Evolutionary conservation across 345 rosid genomes (phyloP), one percentile per base, ranked within the genome.

Genomic region (Punica granatum): DNA sequence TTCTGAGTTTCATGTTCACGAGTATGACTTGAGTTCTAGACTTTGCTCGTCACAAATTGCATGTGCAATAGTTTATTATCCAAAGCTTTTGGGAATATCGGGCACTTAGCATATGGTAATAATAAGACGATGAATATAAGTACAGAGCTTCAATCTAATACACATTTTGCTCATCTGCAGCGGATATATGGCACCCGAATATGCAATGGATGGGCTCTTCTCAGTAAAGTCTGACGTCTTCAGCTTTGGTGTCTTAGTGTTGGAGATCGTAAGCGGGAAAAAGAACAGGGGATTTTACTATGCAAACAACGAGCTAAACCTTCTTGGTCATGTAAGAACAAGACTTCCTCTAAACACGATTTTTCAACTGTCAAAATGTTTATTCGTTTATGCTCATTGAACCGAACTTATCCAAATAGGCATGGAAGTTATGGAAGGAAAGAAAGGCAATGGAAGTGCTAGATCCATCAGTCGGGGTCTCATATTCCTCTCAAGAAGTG

Each of bases 181-280:
- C 36, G 97, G 92, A 1, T 90, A 90, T 66, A 90, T 90, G 89
- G 80, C 92, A 26, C 97, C 92, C 0, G 97, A 90, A 70, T 91
- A 91, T 62, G 92, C 92, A 13, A 85, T 88, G 90, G 91, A 88
- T 13, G 92, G 96, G 0, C 74, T 70, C 9, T 91, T 84, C 83
- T 91, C 97, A 0, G 73, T 46, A 11, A 91, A 88, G 67, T 91
- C 90, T 0, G 92, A 91, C 62, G 88, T 84, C 51, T 91, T 86
- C 59, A 82, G 92, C 68, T 91, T 91, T 1, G 97, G 91, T 13
- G 90, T 91, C n/a, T 53, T 91, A 37, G 79, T 88, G 19, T 73
- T 85, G 70, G 97, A 91, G 78, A 81, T 85, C 14, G 69, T 88
- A 66, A 79, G 79, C 69, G 89, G 90, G 2, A 83, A 79, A 73